Conservation (phyloP, 2,329 filamentous ascomycete genomes). For the Colletotrichum ledebouriae region DNA sequence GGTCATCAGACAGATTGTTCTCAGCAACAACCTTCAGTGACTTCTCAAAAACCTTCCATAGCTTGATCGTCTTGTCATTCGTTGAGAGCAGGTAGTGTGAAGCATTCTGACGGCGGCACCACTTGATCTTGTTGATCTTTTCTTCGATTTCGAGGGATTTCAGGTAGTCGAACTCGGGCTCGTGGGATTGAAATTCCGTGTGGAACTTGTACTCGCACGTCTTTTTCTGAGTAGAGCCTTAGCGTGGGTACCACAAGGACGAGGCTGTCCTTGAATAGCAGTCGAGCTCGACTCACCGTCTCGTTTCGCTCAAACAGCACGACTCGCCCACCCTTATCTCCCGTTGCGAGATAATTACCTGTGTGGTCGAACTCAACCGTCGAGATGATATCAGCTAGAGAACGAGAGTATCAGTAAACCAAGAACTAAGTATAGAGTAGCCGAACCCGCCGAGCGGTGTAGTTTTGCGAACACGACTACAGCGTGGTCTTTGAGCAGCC, state of each 20-base stretch:
- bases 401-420: conserved; percentile 47
- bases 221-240: conserved; percentile 80
- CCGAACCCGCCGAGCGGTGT: neutral
- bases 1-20: conserved; percentile 96
- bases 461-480: conserved; percentile 15
- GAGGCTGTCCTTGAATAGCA: conserved; percentile 1
- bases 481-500: conserved; percentile 43
- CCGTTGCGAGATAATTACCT: conserved; percentile 90
- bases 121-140: conserved; percentile 99
- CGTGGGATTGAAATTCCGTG: conserved; percentile 99
- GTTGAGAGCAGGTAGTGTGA: conserved; percentile 98
- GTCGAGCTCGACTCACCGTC: conserved; percentile 74
- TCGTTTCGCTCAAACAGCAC: conserved; percentile 94
- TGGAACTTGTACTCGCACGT: conserved; percentile 99
- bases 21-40: conserved; percentile 98
- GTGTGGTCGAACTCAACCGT: conserved; percentile 93
- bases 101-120: conserved; percentile 97
- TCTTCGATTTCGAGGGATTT: conserved; percentile 99
- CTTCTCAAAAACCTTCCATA: conserved; percentile 99
- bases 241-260: conserved; percentile 50
- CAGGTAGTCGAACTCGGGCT: conserved; percentile 98
- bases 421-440: conserved; percentile 32
- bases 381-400: conserved; percentile 86
- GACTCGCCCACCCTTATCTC: conserved; percentile 88
- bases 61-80: conserved; percentile 99